These are phyloP conservation scores for Bipolaris cookei DNA, from an alignment of 2,329 filamentous ascomycete genomes.

Conservation along the genomic window DNA sequence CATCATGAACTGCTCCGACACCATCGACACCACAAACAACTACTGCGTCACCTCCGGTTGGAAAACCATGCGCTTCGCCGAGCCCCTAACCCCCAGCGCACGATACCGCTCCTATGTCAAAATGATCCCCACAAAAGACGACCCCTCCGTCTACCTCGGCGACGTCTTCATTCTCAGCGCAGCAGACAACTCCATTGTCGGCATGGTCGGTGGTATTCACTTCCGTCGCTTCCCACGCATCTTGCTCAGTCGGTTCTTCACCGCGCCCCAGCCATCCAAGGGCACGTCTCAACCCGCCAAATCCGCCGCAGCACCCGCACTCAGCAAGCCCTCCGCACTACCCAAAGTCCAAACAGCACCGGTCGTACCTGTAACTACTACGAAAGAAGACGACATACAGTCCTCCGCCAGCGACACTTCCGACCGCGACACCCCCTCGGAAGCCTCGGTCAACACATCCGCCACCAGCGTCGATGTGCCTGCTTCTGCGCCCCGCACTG, in stretches of 20 bases:
- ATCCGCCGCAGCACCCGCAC: background rate
- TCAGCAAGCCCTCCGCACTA: background rate
- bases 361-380: no score
- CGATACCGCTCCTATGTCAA: conserved; percentile 32
- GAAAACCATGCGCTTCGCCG: conserved; percentile 30
- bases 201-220: conserved; percentile 38
- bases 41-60: conserved; percentile 34
- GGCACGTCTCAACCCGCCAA: background rate
- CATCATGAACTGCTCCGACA: conserved; percentile 30
- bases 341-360: background rate
- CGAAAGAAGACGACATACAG: background rate
- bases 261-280: conserved; percentile 18
- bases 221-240: conserved; percentile 32
- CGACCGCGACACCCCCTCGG: background rate
- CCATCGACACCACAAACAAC: conserved; percentile 22
- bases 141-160: conserved; percentile 44
- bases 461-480: conserved; percentile 6
- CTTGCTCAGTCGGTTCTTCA: conserved; percentile 32
- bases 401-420: background rate
- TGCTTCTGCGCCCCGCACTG: background rate
- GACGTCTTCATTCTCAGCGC: conserved; percentile 51
- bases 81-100: conserved; percentile 16
- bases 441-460: background rate
- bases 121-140: conserved; percentile 31
- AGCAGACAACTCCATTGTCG: conserved; percentile 38